Conservation (phyloP, 768 basidiomycete genomes). For the Hygrocybe punicea region DNA sequence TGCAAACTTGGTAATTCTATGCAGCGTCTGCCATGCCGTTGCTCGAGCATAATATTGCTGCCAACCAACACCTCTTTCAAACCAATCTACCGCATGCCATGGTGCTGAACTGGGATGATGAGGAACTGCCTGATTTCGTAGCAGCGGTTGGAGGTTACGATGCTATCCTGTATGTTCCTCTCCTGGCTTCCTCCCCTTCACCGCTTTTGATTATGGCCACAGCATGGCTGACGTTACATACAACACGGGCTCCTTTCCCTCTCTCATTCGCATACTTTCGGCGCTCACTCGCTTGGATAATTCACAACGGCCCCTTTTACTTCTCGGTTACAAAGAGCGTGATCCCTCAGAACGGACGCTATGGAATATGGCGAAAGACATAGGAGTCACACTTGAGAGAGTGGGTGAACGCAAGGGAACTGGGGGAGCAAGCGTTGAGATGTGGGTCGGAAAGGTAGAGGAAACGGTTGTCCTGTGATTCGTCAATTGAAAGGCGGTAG, state of each 20-base stretch:
- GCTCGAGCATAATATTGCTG: slow-evolving; percentile 64
- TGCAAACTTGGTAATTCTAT: neutral
- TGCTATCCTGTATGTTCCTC: slow-evolving; percentile 59
- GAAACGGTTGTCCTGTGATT: no score
- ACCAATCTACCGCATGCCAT: slow-evolving; percentile 31
- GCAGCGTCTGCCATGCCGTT: slow-evolving; percentile 79
- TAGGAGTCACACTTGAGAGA: slow-evolving; percentile 54
- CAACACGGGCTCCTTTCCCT: slow-evolving; percentile 81
- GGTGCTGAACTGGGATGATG: slow-evolving; percentile 70
- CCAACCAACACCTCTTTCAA: slow-evolving; percentile 39
- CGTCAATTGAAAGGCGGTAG: no score
- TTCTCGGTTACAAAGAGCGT: slow-evolving; percentile 87
- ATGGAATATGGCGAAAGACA: slow-evolving; percentile 57
- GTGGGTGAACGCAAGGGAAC: slow-evolving; percentile 56
- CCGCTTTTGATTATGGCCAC: neutral
- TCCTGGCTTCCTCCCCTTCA: neutral
- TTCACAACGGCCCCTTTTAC: slow-evolving; percentile 40
- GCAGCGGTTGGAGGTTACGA: slow-evolving; percentile 44
- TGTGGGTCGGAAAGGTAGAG: slow-evolving; percentile 53
- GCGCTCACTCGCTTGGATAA: slow-evolving; percentile 39
- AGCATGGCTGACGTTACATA: slow-evolving; percentile 95
- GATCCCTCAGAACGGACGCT: slow-evolving; percentile 70
- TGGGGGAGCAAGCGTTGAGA: slow-evolving; percentile 62
- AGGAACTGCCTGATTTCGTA: slow-evolving; percentile 47
- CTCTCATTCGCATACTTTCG: slow-evolving; percentile 66